Percentiles rank a stretch among this genome's conserved stretches.
Conservation (phyloP, 116 monocot genomes). For the Zostera marina region DNA sequence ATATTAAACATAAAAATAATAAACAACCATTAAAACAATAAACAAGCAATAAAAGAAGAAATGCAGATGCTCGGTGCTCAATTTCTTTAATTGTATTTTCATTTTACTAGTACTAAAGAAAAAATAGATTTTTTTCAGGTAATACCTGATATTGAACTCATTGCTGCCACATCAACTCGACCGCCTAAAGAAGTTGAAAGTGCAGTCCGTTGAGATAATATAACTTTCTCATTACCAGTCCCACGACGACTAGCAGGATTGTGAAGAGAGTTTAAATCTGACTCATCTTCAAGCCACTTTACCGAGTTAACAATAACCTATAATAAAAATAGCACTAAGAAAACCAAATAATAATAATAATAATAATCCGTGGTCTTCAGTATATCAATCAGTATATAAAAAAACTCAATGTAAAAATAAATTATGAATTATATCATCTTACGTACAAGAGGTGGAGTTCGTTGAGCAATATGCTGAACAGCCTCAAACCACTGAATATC, state of each 20-base stretch:
- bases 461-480: slow-evolving; percentile 75
- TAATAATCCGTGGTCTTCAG: too few relatives aligned
- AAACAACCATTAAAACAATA: too few relatives aligned
- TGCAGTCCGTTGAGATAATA: slow-evolving; percentile 60
- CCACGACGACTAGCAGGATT: slow-evolving; percentile 83
- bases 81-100: too few relatives aligned
- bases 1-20: too few relatives aligned
- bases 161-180: slow-evolving; percentile 79
- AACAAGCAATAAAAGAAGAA: too few relatives aligned
- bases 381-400: not conserved
- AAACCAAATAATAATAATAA: too few relatives aligned
- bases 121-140: not conserved
- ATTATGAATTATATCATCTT: slow-evolving; percentile 3
- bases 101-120: too few relatives aligned
- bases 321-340: too few relatives aligned
- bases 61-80: too few relatives aligned
- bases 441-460: slow-evolving; percentile 95
- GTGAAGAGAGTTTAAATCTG: slow-evolving; percentile 89
- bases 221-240: slow-evolving; percentile 82
- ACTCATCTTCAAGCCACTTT: slow-evolving; percentile 51
- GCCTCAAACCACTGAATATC: slow-evolving; percentile 61
- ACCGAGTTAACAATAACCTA: too few relatives aligned
- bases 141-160: slow-evolving; percentile 90
- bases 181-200: slow-evolving; percentile 92
- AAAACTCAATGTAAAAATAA: not conserved